Conservation (phyloP, 495 filamentous ascomycete species). For the Penicillium bovifimosum region DNA sequence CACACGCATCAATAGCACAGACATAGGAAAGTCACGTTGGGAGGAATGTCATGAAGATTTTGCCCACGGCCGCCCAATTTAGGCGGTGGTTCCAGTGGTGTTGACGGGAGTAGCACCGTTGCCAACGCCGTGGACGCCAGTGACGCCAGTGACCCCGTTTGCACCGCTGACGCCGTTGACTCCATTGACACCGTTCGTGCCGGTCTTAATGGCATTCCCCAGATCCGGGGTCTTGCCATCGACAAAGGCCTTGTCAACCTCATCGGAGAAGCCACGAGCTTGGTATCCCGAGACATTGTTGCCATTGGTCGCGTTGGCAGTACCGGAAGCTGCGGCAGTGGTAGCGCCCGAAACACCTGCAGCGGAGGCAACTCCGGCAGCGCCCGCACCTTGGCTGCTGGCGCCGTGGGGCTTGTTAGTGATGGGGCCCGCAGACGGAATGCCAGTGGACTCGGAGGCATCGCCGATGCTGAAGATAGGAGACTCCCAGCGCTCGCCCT, state of each 20-base stretch:
- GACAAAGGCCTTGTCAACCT: conserved; percentile 51
- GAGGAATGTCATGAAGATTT: background rate
- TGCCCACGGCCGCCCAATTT: background rate
- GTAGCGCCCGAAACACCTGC: conserved; percentile 7
- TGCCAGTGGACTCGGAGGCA: conserved; percentile 63
- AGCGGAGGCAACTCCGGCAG: conserved; percentile 4
- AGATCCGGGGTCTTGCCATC: conserved; percentile 20
- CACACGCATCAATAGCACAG: conserved; percentile 4
- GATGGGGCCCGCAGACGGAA: conserved; percentile 59
- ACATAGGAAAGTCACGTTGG: conserved; percentile 5
- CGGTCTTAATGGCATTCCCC: conserved; percentile 14
- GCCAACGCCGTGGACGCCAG: conserved; percentile 1
- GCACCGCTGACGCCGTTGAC: conserved; percentile 4
- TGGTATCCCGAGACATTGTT: conserved; percentile 19
- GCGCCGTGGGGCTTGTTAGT: conserved; percentile 60
- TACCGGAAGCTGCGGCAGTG: conserved; percentile 5
- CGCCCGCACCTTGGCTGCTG: conserved; percentile 15
- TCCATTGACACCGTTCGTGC: conserved; percentile 3
- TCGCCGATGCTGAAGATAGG: conserved; percentile 86
- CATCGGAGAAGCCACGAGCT: conserved; percentile 47
- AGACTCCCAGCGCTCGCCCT: conserved; percentile 91
- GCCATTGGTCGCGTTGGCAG: conserved; percentile 13
- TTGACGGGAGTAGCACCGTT: conserved; percentile 18
- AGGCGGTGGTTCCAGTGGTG: conserved; percentile 5
- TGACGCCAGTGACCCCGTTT: background rate